Conservation (phyloP, 768 basidiomycete genomes). For the Mycena indigotica region DNA sequence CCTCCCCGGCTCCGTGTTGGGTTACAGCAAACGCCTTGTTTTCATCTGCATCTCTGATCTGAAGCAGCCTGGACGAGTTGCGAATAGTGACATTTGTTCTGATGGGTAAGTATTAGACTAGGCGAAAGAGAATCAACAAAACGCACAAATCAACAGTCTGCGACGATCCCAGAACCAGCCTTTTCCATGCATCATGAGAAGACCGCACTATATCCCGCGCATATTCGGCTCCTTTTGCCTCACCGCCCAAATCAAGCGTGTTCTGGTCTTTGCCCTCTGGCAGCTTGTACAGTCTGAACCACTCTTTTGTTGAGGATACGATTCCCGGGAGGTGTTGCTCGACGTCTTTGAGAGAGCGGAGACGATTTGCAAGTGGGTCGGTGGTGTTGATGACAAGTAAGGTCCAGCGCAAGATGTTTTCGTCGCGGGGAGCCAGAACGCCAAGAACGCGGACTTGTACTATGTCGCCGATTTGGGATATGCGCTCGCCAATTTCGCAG, state of each 20-base stretch:
- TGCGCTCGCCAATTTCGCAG: conserved; percentile 82
- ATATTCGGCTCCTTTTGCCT: background rate
- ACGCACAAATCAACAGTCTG: background rate
- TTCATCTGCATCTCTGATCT: background rate
- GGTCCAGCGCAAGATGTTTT: conserved; percentile 87
- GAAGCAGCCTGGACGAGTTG: background rate
- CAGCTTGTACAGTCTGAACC: conserved; percentile 58
- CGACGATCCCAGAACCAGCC: background rate
- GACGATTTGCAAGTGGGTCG: conserved; percentile 74
- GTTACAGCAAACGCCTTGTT: background rate
- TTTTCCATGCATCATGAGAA: background rate
- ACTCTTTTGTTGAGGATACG: conserved; percentile 79
- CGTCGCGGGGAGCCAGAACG: conserved; percentile 83
- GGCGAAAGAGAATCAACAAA: background rate
- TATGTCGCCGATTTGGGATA: conserved; percentile 76
- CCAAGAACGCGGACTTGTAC: conserved; percentile 87
- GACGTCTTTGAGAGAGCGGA: conserved; percentile 83
- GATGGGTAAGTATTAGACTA: background rate
- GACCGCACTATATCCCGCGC: background rate
- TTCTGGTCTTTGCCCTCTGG: background rate
- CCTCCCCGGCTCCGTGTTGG: background rate
- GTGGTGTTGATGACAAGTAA: conserved; percentile 77
- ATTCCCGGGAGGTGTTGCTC: conserved; percentile 80
- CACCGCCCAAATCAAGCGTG: background rate
- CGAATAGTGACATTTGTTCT: background rate